Conservation (phyloP, 495 filamentous ascomycete genomes). For the Neurospora africana region DNA sequence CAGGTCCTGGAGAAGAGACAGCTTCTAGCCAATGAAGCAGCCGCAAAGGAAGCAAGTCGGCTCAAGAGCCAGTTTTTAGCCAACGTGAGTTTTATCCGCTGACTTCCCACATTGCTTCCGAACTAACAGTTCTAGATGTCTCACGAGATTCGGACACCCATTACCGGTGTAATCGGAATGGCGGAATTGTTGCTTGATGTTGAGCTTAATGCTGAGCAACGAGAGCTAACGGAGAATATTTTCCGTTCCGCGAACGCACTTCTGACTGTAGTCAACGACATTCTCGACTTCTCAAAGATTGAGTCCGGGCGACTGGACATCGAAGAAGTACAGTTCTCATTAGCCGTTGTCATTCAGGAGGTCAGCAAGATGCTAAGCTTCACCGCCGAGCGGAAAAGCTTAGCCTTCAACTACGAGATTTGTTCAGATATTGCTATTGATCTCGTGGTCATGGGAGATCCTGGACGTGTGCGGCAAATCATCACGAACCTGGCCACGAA, state of each 20-base stretch:
- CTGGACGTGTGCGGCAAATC: conserved; percentile 69
- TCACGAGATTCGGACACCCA: conserved; percentile 74
- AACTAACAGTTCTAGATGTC: conserved; percentile 48
- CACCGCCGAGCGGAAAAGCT: conserved; percentile 46
- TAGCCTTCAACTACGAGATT: conserved; percentile 44
- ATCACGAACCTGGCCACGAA: conserved; percentile 82
- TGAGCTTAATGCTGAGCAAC: conserved; percentile 54
- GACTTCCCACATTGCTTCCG: too few relatives aligned
- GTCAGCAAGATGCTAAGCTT: conserved; percentile 55
- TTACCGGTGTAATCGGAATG: conserved; percentile 63
- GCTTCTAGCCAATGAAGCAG: conserved; percentile 53
- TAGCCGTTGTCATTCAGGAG: conserved; percentile 61
- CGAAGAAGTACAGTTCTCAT: conserved; percentile 68
- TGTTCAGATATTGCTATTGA: conserved; percentile 28
- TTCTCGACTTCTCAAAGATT: conserved; percentile 79
- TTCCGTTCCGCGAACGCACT: conserved; percentile 70
- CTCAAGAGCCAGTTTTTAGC: conserved; percentile 62
- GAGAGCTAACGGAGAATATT: conserved; percentile 67
- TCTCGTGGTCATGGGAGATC: conserved; percentile 59
- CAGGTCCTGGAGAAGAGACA: conserved; percentile 52
- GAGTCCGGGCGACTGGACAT: conserved; percentile 67
- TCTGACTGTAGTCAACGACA: conserved; percentile 84
- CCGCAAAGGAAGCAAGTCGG: conserved; percentile 57
- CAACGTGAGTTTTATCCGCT: conserved; percentile 26
- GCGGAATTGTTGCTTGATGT: conserved; percentile 59